Conservation (phyloP, 768 basidiomycete species). For the Hysterangium stoloniferum region DNA sequence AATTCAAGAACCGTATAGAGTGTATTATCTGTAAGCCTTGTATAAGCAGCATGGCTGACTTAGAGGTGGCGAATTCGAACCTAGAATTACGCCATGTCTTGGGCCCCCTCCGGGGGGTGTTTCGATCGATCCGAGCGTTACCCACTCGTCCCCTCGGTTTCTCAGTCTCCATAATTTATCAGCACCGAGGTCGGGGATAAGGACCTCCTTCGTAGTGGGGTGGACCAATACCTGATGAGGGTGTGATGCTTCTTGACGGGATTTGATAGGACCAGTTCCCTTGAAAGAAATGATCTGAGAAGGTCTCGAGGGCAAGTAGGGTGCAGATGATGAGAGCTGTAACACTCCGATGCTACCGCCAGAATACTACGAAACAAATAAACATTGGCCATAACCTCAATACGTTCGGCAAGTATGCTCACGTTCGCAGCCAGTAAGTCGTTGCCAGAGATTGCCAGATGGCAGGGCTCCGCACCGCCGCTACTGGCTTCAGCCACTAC, state of each 20-base stretch:
- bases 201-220: constrained; percentile 43
- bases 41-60: constrained; percentile 17
- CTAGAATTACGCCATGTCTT: constrained; percentile 56
- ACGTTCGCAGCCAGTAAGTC: constrained; percentile 69
- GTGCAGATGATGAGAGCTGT: constrained; percentile 42
- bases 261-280: constrained; percentile 53
- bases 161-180: constrained; percentile 57
- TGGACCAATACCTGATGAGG: constrained; percentile 65
- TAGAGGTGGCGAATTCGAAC: constrained; percentile 29
- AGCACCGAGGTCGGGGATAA: constrained; percentile 70
- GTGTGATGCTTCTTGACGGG: constrained; percentile 66
- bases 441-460: constrained; percentile 47
- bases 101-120: constrained; percentile 57
- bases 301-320: constrained; percentile 33
- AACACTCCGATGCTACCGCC: constrained; percentile 52
- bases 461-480: constrained; percentile 57
- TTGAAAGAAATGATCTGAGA: constrained; percentile 34
- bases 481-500: constrained; percentile 43
- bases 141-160: constrained; percentile 41
- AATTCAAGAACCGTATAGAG: constrained; percentile 68
- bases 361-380: constrained; percentile 45
- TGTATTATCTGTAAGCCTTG: constrained; percentile 38
- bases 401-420: constrained; percentile 25
- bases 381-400: constrained; percentile 3
- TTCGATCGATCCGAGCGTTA: constrained; percentile 38